A percentile compares a stretch with the other conserved stretches of the same genome.
Conservation (phyloP, 257 asterid genomes). For the Phtheirospermum japonicum region DNA sequence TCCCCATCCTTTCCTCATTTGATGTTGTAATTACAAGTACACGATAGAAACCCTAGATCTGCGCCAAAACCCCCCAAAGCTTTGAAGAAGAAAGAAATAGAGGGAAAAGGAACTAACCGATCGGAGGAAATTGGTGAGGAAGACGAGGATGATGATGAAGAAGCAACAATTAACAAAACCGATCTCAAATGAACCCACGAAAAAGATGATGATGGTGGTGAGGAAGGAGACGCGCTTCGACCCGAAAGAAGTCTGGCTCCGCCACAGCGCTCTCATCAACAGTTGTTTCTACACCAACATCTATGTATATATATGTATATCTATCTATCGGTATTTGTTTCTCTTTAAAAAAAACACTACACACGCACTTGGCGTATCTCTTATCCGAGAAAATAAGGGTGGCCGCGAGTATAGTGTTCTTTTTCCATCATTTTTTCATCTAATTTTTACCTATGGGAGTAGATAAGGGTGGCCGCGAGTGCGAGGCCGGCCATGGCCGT, state of each 20-base stretch:
- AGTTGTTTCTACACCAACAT: constrained; percentile 71
- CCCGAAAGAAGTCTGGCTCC: constrained; percentile 63
- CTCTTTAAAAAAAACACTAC: constrained; percentile 5
- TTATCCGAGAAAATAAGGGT: constrained; percentile 49
- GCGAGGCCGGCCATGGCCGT: constrained; percentile 83
- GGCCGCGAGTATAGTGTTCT: constrained; percentile 68
- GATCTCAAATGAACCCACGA: constrained; percentile 78
- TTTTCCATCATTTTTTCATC: too few relatives aligned
- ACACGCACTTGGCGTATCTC: constrained; percentile 9
- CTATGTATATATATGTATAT: constrained; percentile 24
- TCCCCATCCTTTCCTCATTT: too few relatives aligned
- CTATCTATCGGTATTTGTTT: constrained; percentile 13
- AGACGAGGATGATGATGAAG: constrained; percentile 55
- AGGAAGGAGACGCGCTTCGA: constrained; percentile 37
- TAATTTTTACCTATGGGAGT: constrained; percentile 63
- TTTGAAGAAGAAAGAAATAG: constrained; percentile 23
- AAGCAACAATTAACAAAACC: constrained; percentile 63
- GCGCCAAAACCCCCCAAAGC: constrained; percentile 25
- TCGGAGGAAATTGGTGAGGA: constrained; percentile 58
- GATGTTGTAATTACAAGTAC: too few relatives aligned
- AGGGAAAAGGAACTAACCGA: constrained; percentile 55
- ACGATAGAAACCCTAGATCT: too few relatives aligned
- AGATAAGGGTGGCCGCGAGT: constrained; percentile 63
- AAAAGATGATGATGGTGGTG: constrained; percentile 38
- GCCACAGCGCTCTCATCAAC: constrained; percentile 60